Evolutionary conservation across 108 stramenopile species (phyloP), one percentile per base, ranked within the genome.

Genomic region (Thalassiosira profunda): DNA sequence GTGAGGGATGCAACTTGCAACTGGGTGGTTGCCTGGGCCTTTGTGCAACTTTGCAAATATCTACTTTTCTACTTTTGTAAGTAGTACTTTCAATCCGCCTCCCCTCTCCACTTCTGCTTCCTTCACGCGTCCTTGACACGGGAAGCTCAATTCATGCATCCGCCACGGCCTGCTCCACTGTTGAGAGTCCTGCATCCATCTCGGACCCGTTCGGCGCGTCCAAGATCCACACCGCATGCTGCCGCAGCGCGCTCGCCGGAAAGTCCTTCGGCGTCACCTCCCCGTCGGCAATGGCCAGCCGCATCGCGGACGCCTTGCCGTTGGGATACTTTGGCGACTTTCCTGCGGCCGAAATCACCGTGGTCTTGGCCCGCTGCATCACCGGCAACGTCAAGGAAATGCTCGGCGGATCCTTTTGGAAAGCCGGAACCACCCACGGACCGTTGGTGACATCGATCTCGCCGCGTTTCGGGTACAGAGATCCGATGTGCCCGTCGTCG

Each of bases 401-500:
- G 47, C 61, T 62, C 0, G 89, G 89, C 20, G 93, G 93, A 23
- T 78, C 59, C 41, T 94, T 94, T 72, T 86, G 79, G 18, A 58
- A 74, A 0, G 88, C 87, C 25, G 83, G 52, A 10, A 90, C 49
- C 3, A 82, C 72, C 90, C 86, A 91, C 15, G 81, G 69, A 35
- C 74, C 81, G 51, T 81, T 44, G 14, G 67, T 65, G 9, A 72
- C 74, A 40, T 84, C 62, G 0, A 89, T 77, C 72, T 91, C 90
- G 15, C 71, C 67, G 3, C 88, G 84, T 33, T 76, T 70, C 0
- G 93, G 93, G 61, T 94, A 94, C 23, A 94, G 57, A 1, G 75
- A 78, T 30, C 88, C 90, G 42, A 90, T 67, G 54, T 94, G 90
- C 15, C 93, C 93, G 58, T 94, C 90, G 46, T 91, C 90, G 0